Base-by-base conservation (phyloP, 345 rosid genomes). In the Excoecaria agallocha region DNA sequence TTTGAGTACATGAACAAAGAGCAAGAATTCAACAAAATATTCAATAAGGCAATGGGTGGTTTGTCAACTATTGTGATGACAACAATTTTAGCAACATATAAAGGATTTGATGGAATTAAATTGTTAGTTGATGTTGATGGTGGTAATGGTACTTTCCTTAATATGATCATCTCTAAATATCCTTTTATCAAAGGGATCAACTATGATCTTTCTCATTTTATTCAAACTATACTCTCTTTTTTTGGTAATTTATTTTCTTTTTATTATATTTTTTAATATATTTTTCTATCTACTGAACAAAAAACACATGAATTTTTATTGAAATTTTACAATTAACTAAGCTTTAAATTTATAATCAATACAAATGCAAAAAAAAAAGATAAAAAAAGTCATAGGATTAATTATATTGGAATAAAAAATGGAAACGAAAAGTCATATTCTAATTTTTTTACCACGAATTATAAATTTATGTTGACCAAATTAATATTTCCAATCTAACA, bases 151-250 rank as follows among this genome's bases (percentile, higher is more conserved):
- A 66, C 66, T 46, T 68, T 56, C 58, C n/a, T n/a, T n/a, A n/a
- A n/a, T n/a, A n/a, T n/a, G n/a, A n/a, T n/a, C n/a, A n/a, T n/a
- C n/a, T n/a, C 82, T 85, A 83, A 80, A 55, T 76, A 83, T 60
- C 90, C 90, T 17, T 74, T 79, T 1, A 81, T 87, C 5, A 81
- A 72, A 11, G 91, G 82, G 10, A 86, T 88, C 8, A 86, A 90
- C 62, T 88, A 82, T 67, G 90, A 88, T 68, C 49, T 86, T 64
- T 85, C 82, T 15, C 61, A 62, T 69, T 79, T 78, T 38, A 35
- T 66, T 37, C 49, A 75, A 48, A 60, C 59, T 50, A 81, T 81
- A 13, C 79, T 82, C 12, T 51, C 80, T 71, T 82, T 78, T 56
- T 81, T 86, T 24, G 81, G 87, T 77, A 79, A 49, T 19, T 76